Evolutionary conservation across 2,329 filamentous ascomycete genomes (phyloP), one percentile per base, ranked within the genome.

Genomic region (Beauveria pseudobassiana): DNA sequence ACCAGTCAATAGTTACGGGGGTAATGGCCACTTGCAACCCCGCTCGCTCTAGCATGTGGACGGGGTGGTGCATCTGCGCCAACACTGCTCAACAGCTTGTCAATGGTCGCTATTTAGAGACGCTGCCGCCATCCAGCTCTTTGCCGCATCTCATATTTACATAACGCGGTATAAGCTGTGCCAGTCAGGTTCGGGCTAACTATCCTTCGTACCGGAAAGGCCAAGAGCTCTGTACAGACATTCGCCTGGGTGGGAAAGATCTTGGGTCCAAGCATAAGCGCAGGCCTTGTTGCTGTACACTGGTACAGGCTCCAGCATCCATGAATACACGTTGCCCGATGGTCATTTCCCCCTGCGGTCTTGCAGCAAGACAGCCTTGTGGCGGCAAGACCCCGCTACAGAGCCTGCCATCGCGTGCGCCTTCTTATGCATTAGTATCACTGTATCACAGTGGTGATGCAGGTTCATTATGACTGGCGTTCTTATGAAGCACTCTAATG

Each of bases 401-500:
- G 18, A 53, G 40, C 40, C 26, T 45, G n/a, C 49, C 48, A 52
- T 40, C 40, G 50, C 30, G 22, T 24, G 40, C 26, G 58, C 50
- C 58, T 54, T 53, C 28, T 50, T 26, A 22, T 28, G 55, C 55
- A 30, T 34, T 34, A 46, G 53, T 28, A 38, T 34, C 34, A 50
- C 40, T 34, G 50, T 38, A 16, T 38, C 34, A 38, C 34, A 38
- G 14, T 38, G 26, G 42, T 40, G 48, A 45, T 60, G 58, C 58
- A 53, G 49, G 49, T 53, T 60, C 58, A 8, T 53, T 46, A 60
- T 53, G 46, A 46, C 49, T 40, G 34, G 48, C 57, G 28, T 59
- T 52, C 46, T 52, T 26, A 42, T 42, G 22, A 58, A 58, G 43
- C 43, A 58, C 55, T 51, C 28, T 12, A 45, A 45, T 34, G 56